phyloP scores from a whole-genome alignment of 2,329 filamentous ascomycete species.

The Aulographum hederae region DNA sequence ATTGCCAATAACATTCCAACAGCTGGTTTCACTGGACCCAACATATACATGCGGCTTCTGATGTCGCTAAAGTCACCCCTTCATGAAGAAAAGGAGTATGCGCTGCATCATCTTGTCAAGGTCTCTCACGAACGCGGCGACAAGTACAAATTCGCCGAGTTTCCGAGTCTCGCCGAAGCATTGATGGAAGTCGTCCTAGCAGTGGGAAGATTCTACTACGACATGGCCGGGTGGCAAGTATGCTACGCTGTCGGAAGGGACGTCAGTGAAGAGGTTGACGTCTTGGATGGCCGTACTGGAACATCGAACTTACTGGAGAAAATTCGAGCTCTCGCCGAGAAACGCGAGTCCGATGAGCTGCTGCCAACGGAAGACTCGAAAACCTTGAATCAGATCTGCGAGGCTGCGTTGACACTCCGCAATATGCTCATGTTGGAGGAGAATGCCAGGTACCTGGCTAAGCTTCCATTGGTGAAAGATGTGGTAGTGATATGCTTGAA shows the following conservation, averaged over 20 bases:
- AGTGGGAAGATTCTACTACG: constrained; percentile 60
- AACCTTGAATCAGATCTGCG: constrained; percentile 57
- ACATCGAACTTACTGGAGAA: constrained; percentile 56
- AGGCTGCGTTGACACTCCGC: constrained; percentile 71
- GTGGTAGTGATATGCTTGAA: constrained; percentile 67
- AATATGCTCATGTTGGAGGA: constrained; percentile 93
- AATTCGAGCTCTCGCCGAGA: constrained; percentile 39
- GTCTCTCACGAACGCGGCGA: constrained; percentile 90
- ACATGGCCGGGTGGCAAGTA: constrained; percentile 66
- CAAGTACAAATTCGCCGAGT: constrained; percentile 88
- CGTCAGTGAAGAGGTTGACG: constrained; percentile 26
- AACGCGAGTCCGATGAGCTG: constrained; percentile 48
- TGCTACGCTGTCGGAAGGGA: too few species aligned
- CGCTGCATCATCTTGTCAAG: constrained; percentile 81
- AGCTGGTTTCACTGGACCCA: constrained; percentile 55
- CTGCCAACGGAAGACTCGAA: constrained; percentile 55
- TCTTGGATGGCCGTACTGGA: constrained; percentile 45
- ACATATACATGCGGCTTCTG: constrained; percentile 80
- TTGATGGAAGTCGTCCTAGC: constrained; percentile 72
- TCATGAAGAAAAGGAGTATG: constrained; percentile 73
- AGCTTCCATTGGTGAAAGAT: constrained; percentile 59
- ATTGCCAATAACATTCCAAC: constrained; percentile 6
- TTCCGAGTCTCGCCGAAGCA: constrained; percentile 72
- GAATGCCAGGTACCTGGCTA: constrained; percentile 67
- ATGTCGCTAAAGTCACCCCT: constrained; percentile 68